These are phyloP conservation scores for Metarhizium anisopliae DNA, from an alignment of 2,329 filamentous ascomycete species.

Conservation along the genomic window DNA sequence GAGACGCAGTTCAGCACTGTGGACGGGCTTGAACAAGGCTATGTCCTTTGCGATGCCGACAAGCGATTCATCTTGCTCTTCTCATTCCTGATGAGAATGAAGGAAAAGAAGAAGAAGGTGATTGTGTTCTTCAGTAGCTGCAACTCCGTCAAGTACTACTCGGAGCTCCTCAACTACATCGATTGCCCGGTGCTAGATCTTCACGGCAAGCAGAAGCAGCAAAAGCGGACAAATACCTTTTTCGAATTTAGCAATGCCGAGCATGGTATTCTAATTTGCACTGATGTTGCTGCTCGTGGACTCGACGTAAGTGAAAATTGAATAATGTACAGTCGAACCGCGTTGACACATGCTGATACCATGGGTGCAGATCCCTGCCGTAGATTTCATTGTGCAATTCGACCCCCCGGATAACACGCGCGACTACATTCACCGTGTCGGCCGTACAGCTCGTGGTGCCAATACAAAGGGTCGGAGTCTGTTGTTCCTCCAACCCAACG, in stretches of 20 bases:
- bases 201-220: constrained; percentile 95
- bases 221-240: constrained; percentile 97
- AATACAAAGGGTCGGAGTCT: constrained; percentile 79
- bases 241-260: constrained; percentile 81
- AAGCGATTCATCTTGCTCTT: constrained; percentile 90
- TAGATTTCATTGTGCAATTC: constrained; percentile 95
- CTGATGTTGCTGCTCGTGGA: constrained; percentile 89
- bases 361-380: constrained; percentile 62
- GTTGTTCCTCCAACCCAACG: constrained; percentile 86
- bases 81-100: constrained; percentile 74
- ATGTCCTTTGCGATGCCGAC: constrained; percentile 87
- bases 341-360: background rate
- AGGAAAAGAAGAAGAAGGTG: constrained; percentile 86
- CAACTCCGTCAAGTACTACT: constrained; percentile 91
- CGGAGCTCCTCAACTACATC: constrained; percentile 94
- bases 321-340: background rate
- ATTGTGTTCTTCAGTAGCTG: constrained; percentile 95
- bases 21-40: constrained; percentile 89
- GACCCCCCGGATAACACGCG: constrained; percentile 86
- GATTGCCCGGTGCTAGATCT: constrained; percentile 81
- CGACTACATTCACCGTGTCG: constrained; percentile 93
- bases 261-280: constrained; percentile 85
- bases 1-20: constrained; percentile 85
- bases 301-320: constrained; percentile 56
- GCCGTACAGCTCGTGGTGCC: constrained; percentile 80